Evolutionary conservation across 371 early-diverging fungal genomes (phyloP), one percentile per base, ranked within the genome.

Genomic region (Saksenaea oblongispora): DNA sequence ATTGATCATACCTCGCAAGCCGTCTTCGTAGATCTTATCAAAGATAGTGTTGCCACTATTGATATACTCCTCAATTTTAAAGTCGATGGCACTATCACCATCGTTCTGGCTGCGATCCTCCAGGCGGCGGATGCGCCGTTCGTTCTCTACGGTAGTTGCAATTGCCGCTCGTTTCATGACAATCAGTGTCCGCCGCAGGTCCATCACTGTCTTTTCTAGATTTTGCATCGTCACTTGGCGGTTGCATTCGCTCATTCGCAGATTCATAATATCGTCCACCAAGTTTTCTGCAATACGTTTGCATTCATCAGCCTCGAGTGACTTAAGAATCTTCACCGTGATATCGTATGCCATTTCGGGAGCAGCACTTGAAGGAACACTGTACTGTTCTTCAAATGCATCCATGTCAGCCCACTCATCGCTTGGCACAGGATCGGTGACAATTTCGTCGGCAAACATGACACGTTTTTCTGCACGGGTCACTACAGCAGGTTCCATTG

Each of bases 151-250:
- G 0, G 93, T 91, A 0, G 92, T 88, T 13, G 89, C 82, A 10
- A 92, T 81, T 10, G 93, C 92, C 0, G 91, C 90, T 54, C 87
- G 86, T 34, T 94, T 90, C 91, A 94, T 91, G 11, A 90, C 87
- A 39, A 92, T 80, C 62, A 94, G 67, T 7, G 90, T 90, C 24
- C 87, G 79, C 26, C 90, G 85, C 54, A 94, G 76, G 51, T 93
- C 91, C 56, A 82, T 75, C 5, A 90, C 85, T 13, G 82, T 83
- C 71, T 89, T 89, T 59, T 95, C 94, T 34, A 85, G 75, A 17
- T 85, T 83, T 7, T 74, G 75, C 58, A 89, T 80, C 42, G 86
- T 84, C 34, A 84, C 84, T 56, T 86, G 87, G 4, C 84, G 82
- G 37, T 83, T 84, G 62, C 87, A 83, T 39, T 89, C 86, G 18